phyloP scores from a whole-genome alignment of 2,329 filamentous ascomycete species.

The Microthyrium microscopicum region DNA sequence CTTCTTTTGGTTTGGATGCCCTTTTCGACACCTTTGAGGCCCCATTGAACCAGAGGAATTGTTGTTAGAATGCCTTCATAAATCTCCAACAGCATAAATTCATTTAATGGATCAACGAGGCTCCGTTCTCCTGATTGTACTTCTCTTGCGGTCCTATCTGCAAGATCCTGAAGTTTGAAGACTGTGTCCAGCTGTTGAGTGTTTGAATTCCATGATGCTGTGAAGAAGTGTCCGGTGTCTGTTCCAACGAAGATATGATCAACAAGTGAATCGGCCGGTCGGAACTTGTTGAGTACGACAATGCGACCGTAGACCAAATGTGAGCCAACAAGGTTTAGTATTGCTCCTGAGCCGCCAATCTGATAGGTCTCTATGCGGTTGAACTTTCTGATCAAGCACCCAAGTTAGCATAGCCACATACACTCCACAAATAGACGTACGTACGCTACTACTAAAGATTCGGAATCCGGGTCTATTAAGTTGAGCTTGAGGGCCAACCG shows the following conservation, averaged over 20 bases:
- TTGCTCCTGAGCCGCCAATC: conserved; percentile 26
- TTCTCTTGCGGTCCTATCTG: conserved; percentile 48
- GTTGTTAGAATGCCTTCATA: conserved; percentile 53
- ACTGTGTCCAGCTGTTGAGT: conserved; percentile 36
- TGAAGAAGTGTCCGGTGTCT: conserved; percentile 81
- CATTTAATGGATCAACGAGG: conserved; percentile 63
- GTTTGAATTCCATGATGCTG: conserved; percentile 59
- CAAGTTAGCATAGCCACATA: neutral
- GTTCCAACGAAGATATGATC: conserved; percentile 90
- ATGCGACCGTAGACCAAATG: conserved; percentile 72
- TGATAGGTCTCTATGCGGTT: conserved; percentile 80
- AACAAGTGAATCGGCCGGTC: conserved; percentile 53
- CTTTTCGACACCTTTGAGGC: conserved; percentile 33
- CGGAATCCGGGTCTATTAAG: conserved; percentile 56
- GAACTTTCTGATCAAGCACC: conserved; percentile 39
- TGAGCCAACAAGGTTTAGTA: conserved; percentile 51
- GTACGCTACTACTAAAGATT: conserved; percentile 79
- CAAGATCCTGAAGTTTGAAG: conserved; percentile 41
- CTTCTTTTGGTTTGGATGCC: too few relatives aligned
- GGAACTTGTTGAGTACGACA: conserved; percentile 66
- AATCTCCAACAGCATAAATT: conserved; percentile 49
- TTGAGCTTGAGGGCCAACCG: conserved; percentile 71
- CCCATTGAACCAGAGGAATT: conserved; percentile 40
- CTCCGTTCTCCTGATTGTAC: conserved; percentile 71
- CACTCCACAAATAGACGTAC: conserved; percentile 19